Base-by-base conservation (phyloP, 495 filamentous ascomycete genomes). In the Lasiosphaeria hispida region DNA sequence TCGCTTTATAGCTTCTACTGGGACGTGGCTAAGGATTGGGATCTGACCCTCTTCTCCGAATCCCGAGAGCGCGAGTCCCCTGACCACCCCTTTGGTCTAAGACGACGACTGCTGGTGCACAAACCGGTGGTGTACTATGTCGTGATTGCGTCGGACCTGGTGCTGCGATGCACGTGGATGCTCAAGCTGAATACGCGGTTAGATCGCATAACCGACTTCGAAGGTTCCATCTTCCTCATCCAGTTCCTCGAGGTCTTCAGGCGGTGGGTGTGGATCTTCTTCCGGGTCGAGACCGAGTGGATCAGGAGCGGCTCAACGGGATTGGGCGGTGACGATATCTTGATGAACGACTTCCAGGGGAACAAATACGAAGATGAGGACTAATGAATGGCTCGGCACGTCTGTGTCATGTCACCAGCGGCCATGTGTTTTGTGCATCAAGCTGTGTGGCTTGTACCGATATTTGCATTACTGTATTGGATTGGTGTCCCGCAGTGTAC, bases 1-100 rank as follows among this genome's bases (percentile, higher is more conserved):
- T 90, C 88, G 10, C 75, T 86, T 55, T 98, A 96, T 73, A 92
- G 89, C 36, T 97, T 97, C 80, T 98, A 93, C 78, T 98, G 94
- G 94, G 94, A 98, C 69, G 85, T 97, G 17, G 83, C 90, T 43
- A 92, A 90, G 75, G 94, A 98, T 77, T 98, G 94, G 94, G 94
- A 97, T 63, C 78, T 98, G 40, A 88, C 85, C 0, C 80, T 97
- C n/a, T 89, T 97, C 63, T 71, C 78, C 6, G 52, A 58, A 2
- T 58, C 60, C 7, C 68, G 77, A 18, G 75, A 76, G 36, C 76
- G 81, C 34, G 73, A 73, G 51, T 75, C 80, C 34, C 79, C 76
- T 7, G 82, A 87, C 8, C 78, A 92, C 61, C 85, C 91, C 1
- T 96, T 81, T 60, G 94, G 91, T 2, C 75, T 98, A 23, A 84